Percentiles rank a stretch among this genome's conserved stretches.
These are phyloP conservation scores for Neolentinus lepideus DNA, from an alignment of 1,284 basidiomycete species.

Conservation along the genomic window DNA sequence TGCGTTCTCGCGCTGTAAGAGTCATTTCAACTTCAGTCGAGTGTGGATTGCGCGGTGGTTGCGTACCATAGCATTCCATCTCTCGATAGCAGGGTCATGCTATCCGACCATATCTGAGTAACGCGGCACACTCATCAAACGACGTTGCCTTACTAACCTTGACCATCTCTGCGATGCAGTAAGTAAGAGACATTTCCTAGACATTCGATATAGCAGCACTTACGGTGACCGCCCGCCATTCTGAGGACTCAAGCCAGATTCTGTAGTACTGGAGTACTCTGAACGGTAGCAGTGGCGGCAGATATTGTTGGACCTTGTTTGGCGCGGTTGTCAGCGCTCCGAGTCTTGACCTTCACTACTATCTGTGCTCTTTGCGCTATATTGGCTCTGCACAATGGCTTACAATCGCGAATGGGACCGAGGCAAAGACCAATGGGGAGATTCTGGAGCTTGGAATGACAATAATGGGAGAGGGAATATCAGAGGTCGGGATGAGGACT, in stretches of 20 bases:
- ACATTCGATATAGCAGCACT: constrained; percentile 7
- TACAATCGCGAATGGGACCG: constrained; percentile 79
- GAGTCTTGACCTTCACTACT: neutral
- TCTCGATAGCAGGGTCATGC: constrained; percentile 76
- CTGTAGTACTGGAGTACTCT: neutral
- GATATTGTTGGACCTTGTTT: neutral
- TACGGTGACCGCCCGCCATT: constrained; percentile 26
- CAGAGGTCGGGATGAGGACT: constrained; percentile 60
- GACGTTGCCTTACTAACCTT: neutral
- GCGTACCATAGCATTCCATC: constrained; percentile 72
- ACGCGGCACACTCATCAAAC: neutral
- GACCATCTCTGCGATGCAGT: neutral
- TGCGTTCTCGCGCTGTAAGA: constrained; percentile 69
- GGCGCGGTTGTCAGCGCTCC: neutral
- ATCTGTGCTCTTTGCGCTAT: neutral
- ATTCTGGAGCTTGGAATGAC: constrained; percentile 32
- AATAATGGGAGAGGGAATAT: constrained; percentile 29
- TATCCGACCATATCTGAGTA: constrained; percentile 18
- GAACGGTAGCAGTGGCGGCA: neutral
- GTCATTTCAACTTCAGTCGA: neutral
- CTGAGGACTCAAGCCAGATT: neutral
- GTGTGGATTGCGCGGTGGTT: neutral
- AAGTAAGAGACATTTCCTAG: neutral
- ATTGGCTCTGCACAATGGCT: constrained; percentile 37
- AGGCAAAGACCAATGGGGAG: constrained; percentile 53